Percentiles rank a stretch among this genome's conserved stretches.
These are phyloP conservation scores for Carex kokanica DNA, from an alignment of 176 grass and related monocot species.

Conservation along the genomic window DNA sequence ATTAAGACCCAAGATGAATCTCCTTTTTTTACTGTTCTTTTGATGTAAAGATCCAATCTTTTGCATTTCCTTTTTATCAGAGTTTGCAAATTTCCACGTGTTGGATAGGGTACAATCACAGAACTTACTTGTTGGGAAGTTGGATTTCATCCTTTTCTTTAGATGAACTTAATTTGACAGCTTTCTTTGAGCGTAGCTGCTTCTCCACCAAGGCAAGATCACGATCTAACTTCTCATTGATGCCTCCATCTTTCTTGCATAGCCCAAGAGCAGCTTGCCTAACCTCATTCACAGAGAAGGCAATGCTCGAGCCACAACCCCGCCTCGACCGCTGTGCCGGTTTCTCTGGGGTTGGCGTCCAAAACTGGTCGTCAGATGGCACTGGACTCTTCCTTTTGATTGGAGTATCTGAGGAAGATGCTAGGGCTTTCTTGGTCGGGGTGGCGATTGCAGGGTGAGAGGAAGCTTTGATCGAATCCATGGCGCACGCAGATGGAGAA, in stretches of 20 bases:
- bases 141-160: constrained; percentile 40
- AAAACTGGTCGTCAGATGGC: constrained; percentile 31
- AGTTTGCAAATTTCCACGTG: neutral
- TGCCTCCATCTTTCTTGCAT: neutral
- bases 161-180: neutral
- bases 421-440: neutral
- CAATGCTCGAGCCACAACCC: constrained; percentile 31
- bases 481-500: neutral
- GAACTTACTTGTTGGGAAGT: constrained; percentile 63
- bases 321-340: constrained; percentile 20
- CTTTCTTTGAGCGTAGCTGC: constrained; percentile 32
- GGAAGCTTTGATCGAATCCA: constrained; percentile 23
- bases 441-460: neutral
- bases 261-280: constrained; percentile 44
- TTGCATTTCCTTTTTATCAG: neutral
- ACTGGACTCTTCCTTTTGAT: neutral
- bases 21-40: neutral
- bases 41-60: constrained; percentile 1
- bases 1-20: neutral
- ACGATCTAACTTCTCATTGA: neutral
- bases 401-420: neutral
- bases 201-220: constrained; percentile 43
- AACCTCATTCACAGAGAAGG: constrained; percentile 61
- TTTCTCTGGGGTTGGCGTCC: constrained; percentile 48
- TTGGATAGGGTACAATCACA: neutral